Percentiles rank a stretch among this genome's conserved stretches.
These are phyloP conservation scores for Ananas comosus DNA, from an alignment of 176 grass and related monocot species.

Conservation along the genomic window DNA sequence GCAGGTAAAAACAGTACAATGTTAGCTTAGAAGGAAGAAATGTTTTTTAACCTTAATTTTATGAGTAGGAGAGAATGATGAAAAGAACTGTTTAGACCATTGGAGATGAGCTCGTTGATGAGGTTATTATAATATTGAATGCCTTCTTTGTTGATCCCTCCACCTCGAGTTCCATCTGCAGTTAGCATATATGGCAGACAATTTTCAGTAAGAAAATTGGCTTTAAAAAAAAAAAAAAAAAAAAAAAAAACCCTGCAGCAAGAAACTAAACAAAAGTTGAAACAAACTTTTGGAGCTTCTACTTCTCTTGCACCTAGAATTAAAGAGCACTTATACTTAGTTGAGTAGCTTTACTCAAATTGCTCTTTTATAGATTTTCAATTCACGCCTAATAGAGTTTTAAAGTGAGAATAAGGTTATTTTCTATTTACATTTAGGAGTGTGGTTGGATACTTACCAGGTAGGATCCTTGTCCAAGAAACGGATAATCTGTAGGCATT, in stretches of 20 bases:
- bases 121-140: constrained; percentile 55
- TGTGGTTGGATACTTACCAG: constrained; percentile 23
- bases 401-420: background rate
- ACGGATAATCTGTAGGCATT: constrained; percentile 52
- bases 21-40: background rate
- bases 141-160: constrained; percentile 51
- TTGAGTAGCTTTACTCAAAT: too few species aligned
- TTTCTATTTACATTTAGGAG: too few species aligned
- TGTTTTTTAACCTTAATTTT: background rate
- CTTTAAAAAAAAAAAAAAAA: background rate
- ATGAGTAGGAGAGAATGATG: background rate
- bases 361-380: too few species aligned
- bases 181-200: background rate
- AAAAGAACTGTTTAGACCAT: constrained; percentile 8
- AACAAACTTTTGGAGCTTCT: background rate
- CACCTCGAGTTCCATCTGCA: constrained; percentile 40
- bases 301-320: too few species aligned
- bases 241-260: background rate
- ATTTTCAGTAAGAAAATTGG: background rate
- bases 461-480: constrained; percentile 52
- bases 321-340: too few species aligned
- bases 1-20: background rate
- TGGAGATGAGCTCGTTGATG: constrained; percentile 43
- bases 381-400: too few species aligned
- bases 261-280: background rate